A percentile compares a stretch with the other conserved stretches of the same genome.
These are phyloP conservation scores for Yamadazyma sp. DNA, from an alignment of 805 yeast species.

Conservation along the genomic window DNA sequence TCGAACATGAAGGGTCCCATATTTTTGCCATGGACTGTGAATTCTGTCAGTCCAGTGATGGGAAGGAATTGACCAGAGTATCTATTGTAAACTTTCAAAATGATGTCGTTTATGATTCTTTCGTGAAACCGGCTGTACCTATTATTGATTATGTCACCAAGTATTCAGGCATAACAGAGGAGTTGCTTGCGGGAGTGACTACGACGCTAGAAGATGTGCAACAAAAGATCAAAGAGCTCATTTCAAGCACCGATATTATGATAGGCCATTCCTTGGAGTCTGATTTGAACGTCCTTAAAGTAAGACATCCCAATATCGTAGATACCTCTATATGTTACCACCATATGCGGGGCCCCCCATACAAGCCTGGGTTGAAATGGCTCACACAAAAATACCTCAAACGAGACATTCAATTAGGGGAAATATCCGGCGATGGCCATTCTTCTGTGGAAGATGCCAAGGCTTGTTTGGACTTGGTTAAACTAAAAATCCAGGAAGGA, in stretches of 20 bases:
- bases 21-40: conserved; percentile 91
- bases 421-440: conserved; percentile 58
- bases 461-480: conserved; percentile 76
- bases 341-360: conserved; percentile 82
- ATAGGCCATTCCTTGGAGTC: conserved; percentile 91
- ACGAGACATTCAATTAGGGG: conserved; percentile 65
- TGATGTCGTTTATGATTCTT: conserved; percentile 62
- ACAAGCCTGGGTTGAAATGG: conserved; percentile 73
- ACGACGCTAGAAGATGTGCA: conserved; percentile 72
- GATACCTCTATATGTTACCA: conserved; percentile 80
- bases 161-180: conserved; percentile 86
- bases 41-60: conserved; percentile 69
- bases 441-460: conserved; percentile 83
- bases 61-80: conserved; percentile 72
- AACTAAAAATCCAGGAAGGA: conserved; percentile 69
- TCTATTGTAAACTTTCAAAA: conserved; percentile 68
- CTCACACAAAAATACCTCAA: conserved; percentile 58
- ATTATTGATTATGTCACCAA: conserved; percentile 80
- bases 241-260: conserved; percentile 60
- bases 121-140: conserved; percentile 73
- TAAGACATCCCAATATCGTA: conserved; percentile 71
- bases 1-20: conserved; percentile 58
- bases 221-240: conserved; percentile 43
- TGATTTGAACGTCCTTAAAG: conserved; percentile 68
- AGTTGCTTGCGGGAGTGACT: conserved; percentile 57